phyloP scores from a whole-genome alignment of 768 basidiomycete genomes.

The Termitomyces sp. region DNA sequence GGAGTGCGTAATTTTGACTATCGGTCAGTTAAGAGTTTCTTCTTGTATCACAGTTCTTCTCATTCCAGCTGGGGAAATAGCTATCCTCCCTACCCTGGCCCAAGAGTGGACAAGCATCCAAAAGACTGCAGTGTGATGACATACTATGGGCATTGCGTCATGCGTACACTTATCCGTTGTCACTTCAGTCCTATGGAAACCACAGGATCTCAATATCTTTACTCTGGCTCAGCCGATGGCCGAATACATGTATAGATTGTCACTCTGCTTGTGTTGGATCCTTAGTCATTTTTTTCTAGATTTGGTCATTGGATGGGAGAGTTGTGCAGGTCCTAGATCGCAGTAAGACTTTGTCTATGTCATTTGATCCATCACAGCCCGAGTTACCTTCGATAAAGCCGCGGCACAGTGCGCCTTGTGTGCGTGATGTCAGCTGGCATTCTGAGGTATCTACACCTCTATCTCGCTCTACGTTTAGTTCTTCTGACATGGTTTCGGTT shows the following conservation, averaged over 20 bases:
- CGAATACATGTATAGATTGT: conserved; percentile 61
- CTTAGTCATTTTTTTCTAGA: conserved; percentile 36
- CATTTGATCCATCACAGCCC: conserved; percentile 63
- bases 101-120: conserved; percentile 63
- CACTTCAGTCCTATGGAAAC: conserved; percentile 93
- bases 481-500: background rate
- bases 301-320: conserved; percentile 92
- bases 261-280: conserved; percentile 1
- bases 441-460: conserved; percentile 46
- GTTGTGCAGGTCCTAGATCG: conserved; percentile 84
- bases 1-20: conserved; percentile 72
- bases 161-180: conserved; percentile 91
- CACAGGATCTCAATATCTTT: conserved; percentile 90
- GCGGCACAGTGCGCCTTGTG: conserved; percentile 41
- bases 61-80: conserved; percentile 26
- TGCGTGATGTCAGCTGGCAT: conserved; percentile 96
- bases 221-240: conserved; percentile 88
- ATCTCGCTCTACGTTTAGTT: background rate
- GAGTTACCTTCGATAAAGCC: conserved; percentile 33
- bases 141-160: conserved; percentile 85
- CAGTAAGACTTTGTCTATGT: conserved; percentile 61
- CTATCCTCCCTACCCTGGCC: conserved; percentile 60
- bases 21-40: conserved; percentile 41
- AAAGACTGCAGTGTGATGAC: conserved; percentile 93
- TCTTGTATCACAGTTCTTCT: background rate